Evolutionary conservation across 345 rosid species (phyloP), one percentile per base, ranked within the genome.

Genomic region (Brassica napus): DNA sequence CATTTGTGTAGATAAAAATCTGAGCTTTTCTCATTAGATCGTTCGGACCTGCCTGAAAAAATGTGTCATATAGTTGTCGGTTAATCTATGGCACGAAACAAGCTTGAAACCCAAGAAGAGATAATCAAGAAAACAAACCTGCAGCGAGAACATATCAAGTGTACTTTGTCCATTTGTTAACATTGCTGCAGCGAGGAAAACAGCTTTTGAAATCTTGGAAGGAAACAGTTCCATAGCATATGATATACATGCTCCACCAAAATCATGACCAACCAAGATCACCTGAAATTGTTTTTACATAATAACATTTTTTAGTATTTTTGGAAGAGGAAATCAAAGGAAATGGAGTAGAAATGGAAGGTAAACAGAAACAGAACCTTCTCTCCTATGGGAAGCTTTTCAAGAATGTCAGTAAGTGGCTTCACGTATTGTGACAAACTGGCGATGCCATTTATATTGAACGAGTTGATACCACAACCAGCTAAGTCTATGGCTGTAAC

Each of bases 181-280:
- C 99, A 95, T 91, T 21, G 96, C 86, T 9, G 99, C 99, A 31
- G 97, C 93, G 54, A 93, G 71, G 75, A 82, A 95, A 69, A 91
- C 74, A 57, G 97, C 94, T 85, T 90, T 95, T 1, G 93, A 85
- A 60, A 90, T 75, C 86, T 83, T 93, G 6, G 34, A 61, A 74
- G 98, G 94, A 86, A 90, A 91, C 75, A 87, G 72, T 85, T 95
- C 99, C 98, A 93, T 89, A 52, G 88, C 94, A 69, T 89, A 88
- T 6, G 97, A 90, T 68, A 90, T 69, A 72, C 99, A 93, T 47
- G 97, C 89, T 67, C 99, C 99, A 59, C 98, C 99, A 75, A 95
- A 88, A 84, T 95, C 98, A 9, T 93, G 99, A 37, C 98, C 98
- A 2, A 89, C 97, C 92, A 95, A 85, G 71, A 95, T 86, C 79